phyloP scores from a whole-genome alignment of 331 rosid genomes.

The Acacia pycnantha region DNA sequence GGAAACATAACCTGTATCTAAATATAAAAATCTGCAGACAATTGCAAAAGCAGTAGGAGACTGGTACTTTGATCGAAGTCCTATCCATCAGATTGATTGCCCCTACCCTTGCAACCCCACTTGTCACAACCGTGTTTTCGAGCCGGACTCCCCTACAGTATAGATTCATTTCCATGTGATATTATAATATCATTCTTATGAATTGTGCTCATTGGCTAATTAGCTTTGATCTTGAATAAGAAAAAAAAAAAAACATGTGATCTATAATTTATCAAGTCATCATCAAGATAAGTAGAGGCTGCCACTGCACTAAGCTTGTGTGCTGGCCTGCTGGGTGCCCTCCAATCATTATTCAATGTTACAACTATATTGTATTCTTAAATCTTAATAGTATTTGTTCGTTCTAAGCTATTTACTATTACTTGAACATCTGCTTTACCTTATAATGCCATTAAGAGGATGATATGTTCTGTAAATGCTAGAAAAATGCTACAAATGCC shows the following conservation, averaged over 20 bases:
- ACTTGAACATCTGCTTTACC: neutral
- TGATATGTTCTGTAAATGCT: conserved; percentile 43
- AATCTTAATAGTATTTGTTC: conserved; percentile 24
- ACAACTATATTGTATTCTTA: neutral
- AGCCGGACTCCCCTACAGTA: conserved; percentile 40
- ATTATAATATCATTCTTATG: conserved; percentile 31
- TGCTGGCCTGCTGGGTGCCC: conserved; percentile 47
- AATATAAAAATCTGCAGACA: conserved; percentile 51
- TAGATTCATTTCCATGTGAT: conserved; percentile 39
- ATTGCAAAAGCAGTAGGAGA: conserved; percentile 90
- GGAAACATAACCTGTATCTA: conserved; percentile 29
- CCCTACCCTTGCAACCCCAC: conserved; percentile 95
- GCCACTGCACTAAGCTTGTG: conserved; percentile 52
- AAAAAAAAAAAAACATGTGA: neutral
- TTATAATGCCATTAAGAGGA: conserved; percentile 26
- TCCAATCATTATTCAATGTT: conserved; percentile 42
- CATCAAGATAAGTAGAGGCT: conserved; percentile 35
- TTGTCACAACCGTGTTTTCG: conserved; percentile 68
- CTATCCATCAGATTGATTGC: conserved; percentile 76
- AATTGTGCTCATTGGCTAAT: conserved; percentile 30
- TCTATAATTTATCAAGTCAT: conserved; percentile 21
- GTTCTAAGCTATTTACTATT: neutral
- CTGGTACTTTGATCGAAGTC: conserved; percentile 71
- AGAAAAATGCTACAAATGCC: conserved; percentile 44
- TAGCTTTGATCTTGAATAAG: conserved; percentile 18